Percentiles rank a stretch among this genome's conserved stretches.
phyloP scores from a whole-genome alignment of 1,284 basidiomycete species.

The Austroboletus novae-zelandiae region DNA sequence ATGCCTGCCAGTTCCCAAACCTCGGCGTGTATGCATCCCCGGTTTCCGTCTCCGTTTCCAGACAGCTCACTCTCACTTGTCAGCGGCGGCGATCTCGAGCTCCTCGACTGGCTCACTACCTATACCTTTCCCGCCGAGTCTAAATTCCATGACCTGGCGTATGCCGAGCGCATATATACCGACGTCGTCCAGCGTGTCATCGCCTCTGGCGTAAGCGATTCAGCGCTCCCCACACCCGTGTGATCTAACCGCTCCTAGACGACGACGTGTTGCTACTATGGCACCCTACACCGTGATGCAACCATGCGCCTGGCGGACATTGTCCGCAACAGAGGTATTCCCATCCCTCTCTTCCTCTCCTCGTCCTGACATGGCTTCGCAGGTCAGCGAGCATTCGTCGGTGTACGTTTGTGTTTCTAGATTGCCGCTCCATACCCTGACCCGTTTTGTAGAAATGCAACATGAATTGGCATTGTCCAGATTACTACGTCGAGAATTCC shows the following conservation, averaged over 20 bases:
- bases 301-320: constrained; percentile 82
- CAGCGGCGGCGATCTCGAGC: constrained; percentile 76
- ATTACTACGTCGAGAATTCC: constrained; percentile 72
- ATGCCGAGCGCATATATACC: constrained; percentile 72
- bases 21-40: constrained; percentile 59
- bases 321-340: constrained; percentile 60
- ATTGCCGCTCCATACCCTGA: constrained; percentile 11
- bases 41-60: neutral
- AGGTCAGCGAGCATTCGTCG: constrained; percentile 89
- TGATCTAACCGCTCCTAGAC: constrained; percentile 50
- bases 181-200: constrained; percentile 76
- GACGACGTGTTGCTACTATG: constrained; percentile 93
- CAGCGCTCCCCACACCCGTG: neutral
- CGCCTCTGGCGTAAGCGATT: constrained; percentile 65
- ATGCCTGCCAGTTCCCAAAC: constrained; percentile 87
- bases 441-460: constrained; percentile 79
- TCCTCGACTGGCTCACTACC: constrained; percentile 88
- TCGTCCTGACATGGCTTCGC: constrained; percentile 4
- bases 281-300: constrained; percentile 77
- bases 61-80: constrained; percentile 6
- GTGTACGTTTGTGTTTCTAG: constrained; percentile 45
- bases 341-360: neutral
- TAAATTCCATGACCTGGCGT: constrained; percentile 71
- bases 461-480: constrained; percentile 79
- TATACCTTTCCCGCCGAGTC: constrained; percentile 90